A percentile compares a stretch with the other conserved stretches of the same genome.
These are phyloP conservation scores for Pleurotus salmoneostramineus DNA, from an alignment of 768 basidiomycete genomes.

Conservation along the genomic window DNA sequence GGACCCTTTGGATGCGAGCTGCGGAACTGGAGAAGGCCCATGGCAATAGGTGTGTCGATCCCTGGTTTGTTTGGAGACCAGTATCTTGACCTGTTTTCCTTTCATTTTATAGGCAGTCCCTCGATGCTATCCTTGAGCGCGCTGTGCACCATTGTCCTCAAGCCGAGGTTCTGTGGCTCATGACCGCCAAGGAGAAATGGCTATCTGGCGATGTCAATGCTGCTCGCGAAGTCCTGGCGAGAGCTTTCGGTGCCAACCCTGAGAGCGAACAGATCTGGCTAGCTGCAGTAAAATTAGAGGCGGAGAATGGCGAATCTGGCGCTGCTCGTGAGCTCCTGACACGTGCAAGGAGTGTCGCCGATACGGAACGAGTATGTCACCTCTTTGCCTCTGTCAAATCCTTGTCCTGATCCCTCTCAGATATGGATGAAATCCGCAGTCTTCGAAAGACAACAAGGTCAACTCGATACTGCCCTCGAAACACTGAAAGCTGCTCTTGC, in stretches of 20 bases:
- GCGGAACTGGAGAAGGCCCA: constrained; percentile 92
- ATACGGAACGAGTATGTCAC: constrained; percentile 82
- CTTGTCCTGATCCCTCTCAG: constrained; percentile 33
- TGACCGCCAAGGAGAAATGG: constrained; percentile 99
- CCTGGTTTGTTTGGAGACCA: background rate
- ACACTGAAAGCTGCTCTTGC: constrained; percentile 70
- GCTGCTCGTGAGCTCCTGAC: constrained; percentile 85
- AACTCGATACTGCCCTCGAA: constrained; percentile 66
- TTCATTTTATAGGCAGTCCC: constrained; percentile 52
- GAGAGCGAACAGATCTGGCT: constrained; percentile 98
- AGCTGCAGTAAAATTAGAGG: constrained; percentile 94
- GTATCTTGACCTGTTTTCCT: background rate
- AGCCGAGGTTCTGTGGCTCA: constrained; percentile 95
- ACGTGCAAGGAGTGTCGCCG: constrained; percentile 86
- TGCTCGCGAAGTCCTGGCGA: constrained; percentile 85
- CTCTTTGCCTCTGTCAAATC: background rate
- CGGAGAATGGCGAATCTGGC: constrained; percentile 87
- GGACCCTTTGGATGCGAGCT: constrained; percentile 84
- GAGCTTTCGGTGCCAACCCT: constrained; percentile 91
- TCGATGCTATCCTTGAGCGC: constrained; percentile 75
- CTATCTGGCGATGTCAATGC: constrained; percentile 80
- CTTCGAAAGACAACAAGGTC: constrained; percentile 88
- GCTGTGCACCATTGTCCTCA: constrained; percentile 92
- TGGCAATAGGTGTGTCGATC: constrained; percentile 60
- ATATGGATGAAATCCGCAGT: constrained; percentile 99